phyloP scores from a whole-genome alignment of 139 green algal genomes.

The Pycnococcus provasolii region DNA sequence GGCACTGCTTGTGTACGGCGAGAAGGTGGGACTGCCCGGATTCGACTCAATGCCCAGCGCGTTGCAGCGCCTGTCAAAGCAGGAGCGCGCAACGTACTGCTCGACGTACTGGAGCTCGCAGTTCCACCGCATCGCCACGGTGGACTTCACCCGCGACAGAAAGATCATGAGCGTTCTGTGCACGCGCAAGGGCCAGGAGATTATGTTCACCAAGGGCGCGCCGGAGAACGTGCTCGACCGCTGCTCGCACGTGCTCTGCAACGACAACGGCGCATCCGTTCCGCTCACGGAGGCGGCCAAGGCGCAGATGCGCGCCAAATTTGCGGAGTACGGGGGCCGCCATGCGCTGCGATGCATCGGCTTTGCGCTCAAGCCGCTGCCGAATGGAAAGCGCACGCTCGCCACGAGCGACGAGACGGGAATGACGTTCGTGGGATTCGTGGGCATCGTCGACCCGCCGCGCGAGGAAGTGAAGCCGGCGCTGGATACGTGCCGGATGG shows the following conservation, averaged over 20 bases:
- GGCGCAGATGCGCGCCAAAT: slow-evolving; percentile 26
- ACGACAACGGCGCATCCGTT: slow-evolving; percentile 36
- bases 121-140: slow-evolving; percentile 24
- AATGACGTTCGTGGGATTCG: slow-evolving; percentile 36
- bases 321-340: slow-evolving; percentile 43
- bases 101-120: slow-evolving; percentile 59
- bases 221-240: slow-evolving; percentile 32
- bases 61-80: slow-evolving; percentile 33
- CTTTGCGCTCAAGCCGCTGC: slow-evolving; percentile 46
- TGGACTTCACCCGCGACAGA: slow-evolving; percentile 39
- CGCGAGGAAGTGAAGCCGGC: slow-evolving; percentile 31
- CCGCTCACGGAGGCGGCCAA: slow-evolving; percentile 32
- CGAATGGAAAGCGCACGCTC: slow-evolving; percentile 21
- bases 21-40: slow-evolving; percentile 65
- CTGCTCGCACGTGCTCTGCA: slow-evolving; percentile 45
- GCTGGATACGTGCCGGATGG: slow-evolving; percentile 33
- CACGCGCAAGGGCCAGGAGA: slow-evolving; percentile 7
- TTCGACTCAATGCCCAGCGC: slow-evolving; percentile 47
- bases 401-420: slow-evolving; percentile 25
- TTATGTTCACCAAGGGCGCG: slow-evolving; percentile 39
- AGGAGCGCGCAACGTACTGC: slow-evolving; percentile 52
- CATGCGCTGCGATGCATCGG: slow-evolving; percentile 71
- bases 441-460: slow-evolving; percentile 42
- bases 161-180: slow-evolving; percentile 44
- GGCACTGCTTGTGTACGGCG: slow-evolving; percentile 66